A percentile compares a stretch with the other conserved stretches of the same genome.
Evolutionary conservation across 148 eudicot species (phyloP).

Genomic region (Vaccinium vitisidaea): DNA sequence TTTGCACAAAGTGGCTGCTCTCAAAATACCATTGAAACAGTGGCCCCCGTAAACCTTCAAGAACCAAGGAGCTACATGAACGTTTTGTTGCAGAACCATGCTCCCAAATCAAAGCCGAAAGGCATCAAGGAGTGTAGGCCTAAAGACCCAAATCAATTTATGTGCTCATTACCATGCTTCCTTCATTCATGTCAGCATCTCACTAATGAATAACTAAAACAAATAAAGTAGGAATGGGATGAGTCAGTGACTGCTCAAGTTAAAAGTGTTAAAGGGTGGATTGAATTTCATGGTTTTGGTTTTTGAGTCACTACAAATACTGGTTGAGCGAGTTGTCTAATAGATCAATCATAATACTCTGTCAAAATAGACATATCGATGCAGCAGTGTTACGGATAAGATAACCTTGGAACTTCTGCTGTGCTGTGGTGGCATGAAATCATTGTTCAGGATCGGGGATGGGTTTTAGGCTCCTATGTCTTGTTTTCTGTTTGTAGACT

Average conservation of each 20-base stretch:
- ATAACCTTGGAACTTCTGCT: neutral
- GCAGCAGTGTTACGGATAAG: neutral
- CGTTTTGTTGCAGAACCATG: too few species aligned
- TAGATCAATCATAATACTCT: neutral
- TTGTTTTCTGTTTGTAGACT: neutral
- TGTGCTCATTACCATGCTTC: too few species aligned
- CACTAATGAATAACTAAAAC: neutral
- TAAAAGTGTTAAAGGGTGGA: neutral
- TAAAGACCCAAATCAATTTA: too few species aligned
- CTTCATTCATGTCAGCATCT: too few species aligned
- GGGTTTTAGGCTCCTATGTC: neutral
- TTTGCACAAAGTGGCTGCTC: too few species aligned
- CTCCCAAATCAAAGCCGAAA: too few species aligned
- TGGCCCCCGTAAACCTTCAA: too few species aligned
- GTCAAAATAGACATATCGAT: neutral
- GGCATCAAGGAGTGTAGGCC: too few species aligned
- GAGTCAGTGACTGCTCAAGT: neutral
- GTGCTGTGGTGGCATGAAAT: neutral
- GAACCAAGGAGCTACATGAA: too few species aligned
- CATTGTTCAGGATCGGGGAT: neutral
- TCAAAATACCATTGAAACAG: too few species aligned
- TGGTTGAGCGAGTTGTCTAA: neutral
- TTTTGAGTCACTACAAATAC: neutral
- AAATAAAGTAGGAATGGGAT: neutral
- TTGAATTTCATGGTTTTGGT: neutral